These are phyloP conservation scores for Fomitopsis betulina DNA, from an alignment of 1,284 basidiomycete species.

Conservation along the genomic window DNA sequence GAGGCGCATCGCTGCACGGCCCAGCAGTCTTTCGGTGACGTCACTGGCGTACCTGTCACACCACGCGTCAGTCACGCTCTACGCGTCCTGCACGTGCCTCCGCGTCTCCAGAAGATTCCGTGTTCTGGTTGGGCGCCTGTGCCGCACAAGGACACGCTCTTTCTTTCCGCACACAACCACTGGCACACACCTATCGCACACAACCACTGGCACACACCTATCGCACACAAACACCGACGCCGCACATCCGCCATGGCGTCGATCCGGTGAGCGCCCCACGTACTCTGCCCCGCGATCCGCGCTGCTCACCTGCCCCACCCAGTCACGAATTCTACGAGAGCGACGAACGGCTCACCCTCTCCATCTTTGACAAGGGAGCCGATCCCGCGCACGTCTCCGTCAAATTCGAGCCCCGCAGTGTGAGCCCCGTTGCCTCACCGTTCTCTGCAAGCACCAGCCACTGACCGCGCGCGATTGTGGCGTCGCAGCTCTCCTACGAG, in stretches of 20 bases:
- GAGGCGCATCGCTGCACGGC: not conserved
- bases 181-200: not conserved
- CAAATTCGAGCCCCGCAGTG: slow-evolving; percentile 60
- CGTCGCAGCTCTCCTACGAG: slow-evolving; percentile 50
- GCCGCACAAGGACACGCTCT: not conserved
- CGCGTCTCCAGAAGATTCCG: slow-evolving; percentile 22
- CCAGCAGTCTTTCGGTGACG: slow-evolving; percentile 4
- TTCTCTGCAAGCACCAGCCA: not conserved
- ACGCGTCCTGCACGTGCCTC: slow-evolving; percentile 3
- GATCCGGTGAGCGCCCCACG: slow-evolving; percentile 1
- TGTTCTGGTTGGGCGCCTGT: not conserved
- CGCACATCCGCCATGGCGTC: not conserved
- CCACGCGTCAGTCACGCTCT: not conserved
- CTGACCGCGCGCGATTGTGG: slow-evolving; percentile 8
- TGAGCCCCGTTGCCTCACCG: slow-evolving; percentile 25
- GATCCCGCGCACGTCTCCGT: slow-evolving; percentile 62
- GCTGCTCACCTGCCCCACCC: slow-evolving; percentile 2
- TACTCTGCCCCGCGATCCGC: not conserved
- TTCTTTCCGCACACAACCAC: not conserved
- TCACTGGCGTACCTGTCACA: not conserved
- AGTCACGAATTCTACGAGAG: slow-evolving; percentile 91
- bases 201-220: not conserved
- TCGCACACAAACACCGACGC: not conserved
- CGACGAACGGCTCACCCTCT: slow-evolving; percentile 68
- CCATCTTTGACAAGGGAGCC: slow-evolving; percentile 77